Conservation (phyloP, 2,329 filamentous ascomycete genomes). For the Chrysosphaeria jannelii region DNA sequence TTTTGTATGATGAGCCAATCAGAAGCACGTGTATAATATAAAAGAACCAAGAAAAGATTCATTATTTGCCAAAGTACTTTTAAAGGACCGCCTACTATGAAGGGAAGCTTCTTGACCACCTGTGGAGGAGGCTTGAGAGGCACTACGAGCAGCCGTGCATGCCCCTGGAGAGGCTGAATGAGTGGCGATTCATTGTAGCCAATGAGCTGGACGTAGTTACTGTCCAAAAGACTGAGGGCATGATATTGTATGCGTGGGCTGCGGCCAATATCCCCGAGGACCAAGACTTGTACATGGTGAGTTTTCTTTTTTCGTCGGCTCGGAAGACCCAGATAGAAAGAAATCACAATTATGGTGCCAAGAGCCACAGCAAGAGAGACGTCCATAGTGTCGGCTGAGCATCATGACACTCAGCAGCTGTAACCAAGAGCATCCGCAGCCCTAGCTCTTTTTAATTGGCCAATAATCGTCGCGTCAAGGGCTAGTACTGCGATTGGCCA, state of each 20-base stretch:
- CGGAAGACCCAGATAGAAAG: too few species aligned
- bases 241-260: conserved; percentile 98
- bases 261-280: conserved; percentile 79
- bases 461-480: too few species aligned
- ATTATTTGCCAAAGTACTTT: conserved; percentile 66
- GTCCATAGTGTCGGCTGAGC: conserved; percentile 2
- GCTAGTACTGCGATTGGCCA: too few species aligned
- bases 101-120: conserved; percentile 38
- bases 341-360: too few species aligned
- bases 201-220: conserved; percentile 57
- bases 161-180: conserved; percentile 44
- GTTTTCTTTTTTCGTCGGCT: too few species aligned
- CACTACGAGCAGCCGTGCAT: conserved; percentile 38
- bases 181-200: conserved; percentile 67
- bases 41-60: conserved; percentile 38
- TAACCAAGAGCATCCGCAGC: too few species aligned
- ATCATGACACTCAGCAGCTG: conserved; percentile 3
- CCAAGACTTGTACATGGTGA: conserved; percentile 42
- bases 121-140: conserved; percentile 37
- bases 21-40: conserved; percentile 41
- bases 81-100: conserved; percentile 47
- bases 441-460: too few species aligned
- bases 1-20: conserved; percentile 66
- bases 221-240: conserved; percentile 65
- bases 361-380: conserved; percentile 1